These are phyloP conservation scores for Populus trichocarpa DNA, from an alignment of 441 rosid genomes.

Conservation along the genomic window DNA sequence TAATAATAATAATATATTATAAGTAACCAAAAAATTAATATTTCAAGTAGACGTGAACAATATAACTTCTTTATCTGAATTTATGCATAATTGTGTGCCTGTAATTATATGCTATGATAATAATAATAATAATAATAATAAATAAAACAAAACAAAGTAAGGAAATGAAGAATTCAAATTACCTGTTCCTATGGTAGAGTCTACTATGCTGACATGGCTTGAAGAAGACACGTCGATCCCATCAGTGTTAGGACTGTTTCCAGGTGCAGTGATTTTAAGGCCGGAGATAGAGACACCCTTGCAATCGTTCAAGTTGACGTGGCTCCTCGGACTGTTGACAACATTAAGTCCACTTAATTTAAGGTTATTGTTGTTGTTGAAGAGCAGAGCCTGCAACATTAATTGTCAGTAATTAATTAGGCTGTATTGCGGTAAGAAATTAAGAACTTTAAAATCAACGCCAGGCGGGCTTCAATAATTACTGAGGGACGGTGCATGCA, in stretches of 20 bases:
- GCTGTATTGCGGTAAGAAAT: not conserved
- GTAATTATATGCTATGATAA: not conserved
- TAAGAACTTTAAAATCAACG: not conserved
- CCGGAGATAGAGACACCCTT: constrained; percentile 18
- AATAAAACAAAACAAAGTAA: not conserved
- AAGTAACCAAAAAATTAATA: no score
- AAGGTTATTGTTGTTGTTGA: not conserved
- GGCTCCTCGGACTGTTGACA: constrained; percentile 8
- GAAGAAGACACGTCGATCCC: constrained; percentile 34
- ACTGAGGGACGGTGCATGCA: not conserved
- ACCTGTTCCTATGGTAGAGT: constrained; percentile 37
- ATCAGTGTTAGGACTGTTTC: constrained; percentile 47
- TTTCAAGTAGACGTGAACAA: no score
- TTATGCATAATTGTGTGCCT: no score
- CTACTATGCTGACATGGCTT: constrained; percentile 10
- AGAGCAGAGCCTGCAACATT: constrained; percentile 8
- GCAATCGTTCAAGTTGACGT: constrained; percentile 5
- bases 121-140: not conserved
- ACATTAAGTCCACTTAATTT: constrained; percentile 2
- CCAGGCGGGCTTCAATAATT: not conserved
- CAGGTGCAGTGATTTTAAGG: constrained; percentile 32
- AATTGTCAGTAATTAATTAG: not conserved
- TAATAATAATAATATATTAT: no score
- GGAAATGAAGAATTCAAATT: not conserved
- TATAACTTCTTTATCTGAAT: no score